A percentile compares a stretch with the other conserved stretches of the same genome.
These are phyloP conservation scores for Aspergillus oerlinghausenensis DNA, from an alignment of 2,329 filamentous ascomycete genomes.

Conservation along the genomic window DNA sequence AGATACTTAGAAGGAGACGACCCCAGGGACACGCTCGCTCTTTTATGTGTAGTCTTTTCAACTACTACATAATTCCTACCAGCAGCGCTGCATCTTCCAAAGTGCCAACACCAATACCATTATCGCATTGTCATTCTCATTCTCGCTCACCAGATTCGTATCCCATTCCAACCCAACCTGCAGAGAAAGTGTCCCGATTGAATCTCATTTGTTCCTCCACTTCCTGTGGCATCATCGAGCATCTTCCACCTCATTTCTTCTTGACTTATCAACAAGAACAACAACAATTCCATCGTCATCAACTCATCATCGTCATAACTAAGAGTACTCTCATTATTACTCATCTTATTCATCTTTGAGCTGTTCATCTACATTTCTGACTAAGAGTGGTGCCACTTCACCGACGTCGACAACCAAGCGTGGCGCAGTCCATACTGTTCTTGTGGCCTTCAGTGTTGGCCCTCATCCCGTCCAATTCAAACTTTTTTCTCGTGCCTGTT, in stretches of 20 bases:
- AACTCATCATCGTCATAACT: neutral
- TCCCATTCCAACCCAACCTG: neutral
- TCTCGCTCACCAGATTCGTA: neutral
- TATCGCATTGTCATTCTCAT: neutral
- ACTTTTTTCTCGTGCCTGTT: neutral
- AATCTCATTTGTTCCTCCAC: neutral
- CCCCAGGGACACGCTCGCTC: neutral
- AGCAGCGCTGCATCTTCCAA: too few relatives aligned
- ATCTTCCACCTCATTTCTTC: slow-evolving; percentile 1
- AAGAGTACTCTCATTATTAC: neutral
- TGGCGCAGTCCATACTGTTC: neutral
- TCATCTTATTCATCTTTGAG: neutral
- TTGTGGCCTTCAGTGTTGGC: neutral
- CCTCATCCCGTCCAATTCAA: neutral
- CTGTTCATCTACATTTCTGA: neutral
- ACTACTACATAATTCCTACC: too few relatives aligned
- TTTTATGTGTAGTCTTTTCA: neutral
- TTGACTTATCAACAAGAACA: neutral
- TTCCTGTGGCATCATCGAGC: slow-evolving; percentile 14
- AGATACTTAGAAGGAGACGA: neutral
- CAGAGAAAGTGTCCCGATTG: neutral
- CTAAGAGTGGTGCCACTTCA: neutral
- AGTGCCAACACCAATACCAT: neutral
- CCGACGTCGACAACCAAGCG: neutral
- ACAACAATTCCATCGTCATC: neutral